Evolutionary conservation across 257 asterid species (phyloP), one percentile per base, ranked within the genome.

Genomic region (Scutellaria minor): DNA sequence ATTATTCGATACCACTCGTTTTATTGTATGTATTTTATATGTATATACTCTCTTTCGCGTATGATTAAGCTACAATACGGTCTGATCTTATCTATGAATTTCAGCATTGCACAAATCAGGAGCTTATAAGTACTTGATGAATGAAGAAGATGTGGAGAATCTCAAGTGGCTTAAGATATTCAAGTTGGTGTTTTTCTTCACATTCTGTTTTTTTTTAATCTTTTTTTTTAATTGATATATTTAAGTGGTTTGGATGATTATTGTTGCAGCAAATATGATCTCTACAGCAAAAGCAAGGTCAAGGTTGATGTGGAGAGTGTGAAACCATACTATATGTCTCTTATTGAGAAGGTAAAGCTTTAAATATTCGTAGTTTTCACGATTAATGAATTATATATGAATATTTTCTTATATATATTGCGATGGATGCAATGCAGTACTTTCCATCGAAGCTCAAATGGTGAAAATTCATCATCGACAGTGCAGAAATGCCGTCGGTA

Each of bases 291-390:
- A 75, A 83, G 88, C 83, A 83, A 73, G 72, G 79, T 76, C 7
- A 72, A 50, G 7, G 48, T 83, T 54, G 82, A 69, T 51, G 74
- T 63, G 24, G 79, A 75, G 1, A 14, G 64, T 57, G 73, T 87
- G 64, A 87, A 90, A 71, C 96, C 96, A 45, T 90, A 90, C 54
- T 88, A 90, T 54, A 35, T 83, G 44, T 90, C 90, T 55, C 89
- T 90, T 52, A 86, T 87, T 50, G 77, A 87, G 45, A 90, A 88
- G 92, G 95, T 84, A 35, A 40, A 20, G 12, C 15, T 11, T 41
- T 7, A 44, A 3, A 37, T 31, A 39, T 44, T 0, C 46, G 20
- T 11, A 5, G 1, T 66, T 41, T 44, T 31, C 14, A n/a, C 5
- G 46, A 14, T 42, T 12, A 1, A 60, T 11, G 18, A 18, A 31